phyloP scores from a whole-genome alignment of 176 grass and related monocot genomes.

The Cenchrus purpureus region DNA sequence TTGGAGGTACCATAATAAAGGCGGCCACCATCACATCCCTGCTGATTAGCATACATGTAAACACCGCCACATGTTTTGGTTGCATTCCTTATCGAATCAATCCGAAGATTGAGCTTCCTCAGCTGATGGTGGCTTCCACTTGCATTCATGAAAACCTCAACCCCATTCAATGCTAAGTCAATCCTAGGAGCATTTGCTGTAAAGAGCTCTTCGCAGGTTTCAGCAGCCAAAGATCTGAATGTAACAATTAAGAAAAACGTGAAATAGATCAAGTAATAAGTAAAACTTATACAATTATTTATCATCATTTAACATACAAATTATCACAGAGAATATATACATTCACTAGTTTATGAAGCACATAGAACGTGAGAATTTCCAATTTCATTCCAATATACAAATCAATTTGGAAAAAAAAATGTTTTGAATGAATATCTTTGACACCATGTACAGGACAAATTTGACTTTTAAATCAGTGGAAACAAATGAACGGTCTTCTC shows the following conservation, averaged over 20 bases:
- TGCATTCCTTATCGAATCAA: constrained; percentile 92
- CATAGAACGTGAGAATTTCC: constrained; percentile 1
- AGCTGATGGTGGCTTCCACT: constrained; percentile 97
- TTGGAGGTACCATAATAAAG: constrained; percentile 86
- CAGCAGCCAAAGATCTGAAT: constrained; percentile 80
- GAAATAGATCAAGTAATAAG: constrained; percentile 7
- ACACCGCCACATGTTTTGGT: constrained; percentile 84
- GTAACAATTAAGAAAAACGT: constrained; percentile 17
- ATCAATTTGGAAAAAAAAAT: neutral
- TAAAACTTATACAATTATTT: constrained; percentile 1
- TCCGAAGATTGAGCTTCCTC: constrained; percentile 96
- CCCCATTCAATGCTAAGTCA: constrained; percentile 84
- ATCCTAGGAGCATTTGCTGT: constrained; percentile 79
- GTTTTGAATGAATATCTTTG: neutral
- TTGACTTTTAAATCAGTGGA: neutral
- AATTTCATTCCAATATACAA: neutral
- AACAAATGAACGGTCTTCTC: constrained; percentile 7
- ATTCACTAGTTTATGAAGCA: constrained; percentile 15
- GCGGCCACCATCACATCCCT: constrained; percentile 92
- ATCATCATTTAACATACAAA: constrained; percentile 21
- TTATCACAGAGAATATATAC: constrained; percentile 7
- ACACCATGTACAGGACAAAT: neutral
- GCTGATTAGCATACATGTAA: constrained; percentile 96
- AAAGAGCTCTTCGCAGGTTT: constrained; percentile 98
- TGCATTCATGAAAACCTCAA: constrained; percentile 94